phyloP scores from a whole-genome alignment of 768 basidiomycete genomes.

The Cystobasidium ongulense region DNA sequence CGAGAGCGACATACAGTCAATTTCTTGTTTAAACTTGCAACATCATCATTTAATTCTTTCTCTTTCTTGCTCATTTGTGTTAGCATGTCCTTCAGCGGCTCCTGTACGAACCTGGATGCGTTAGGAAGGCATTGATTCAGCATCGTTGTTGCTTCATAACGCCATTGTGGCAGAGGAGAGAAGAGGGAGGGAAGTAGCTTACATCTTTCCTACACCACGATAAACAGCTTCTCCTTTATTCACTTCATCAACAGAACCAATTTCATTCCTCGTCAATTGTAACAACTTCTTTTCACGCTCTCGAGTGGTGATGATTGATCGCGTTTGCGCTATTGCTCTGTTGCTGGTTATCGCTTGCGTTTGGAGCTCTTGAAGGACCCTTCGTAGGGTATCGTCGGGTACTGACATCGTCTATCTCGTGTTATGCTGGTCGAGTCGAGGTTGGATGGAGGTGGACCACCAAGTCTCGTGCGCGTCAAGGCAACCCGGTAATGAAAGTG shows the following conservation, averaged over 20 bases:
- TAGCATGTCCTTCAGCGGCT: slow-evolving; percentile 72
- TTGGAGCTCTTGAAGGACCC: slow-evolving; percentile 26
- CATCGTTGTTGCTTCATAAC: background rate
- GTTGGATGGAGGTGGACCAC: too few relatives aligned
- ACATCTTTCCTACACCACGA: slow-evolving; percentile 96
- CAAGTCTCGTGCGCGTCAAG: too few relatives aligned
- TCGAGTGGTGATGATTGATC: slow-evolving; percentile 68
- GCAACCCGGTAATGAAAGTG: too few relatives aligned
- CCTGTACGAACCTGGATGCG: slow-evolving; percentile 71
- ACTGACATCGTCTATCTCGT: slow-evolving; percentile 10
- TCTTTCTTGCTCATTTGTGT: slow-evolving; percentile 64
- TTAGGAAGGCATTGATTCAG: background rate
- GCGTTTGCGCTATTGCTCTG: slow-evolving; percentile 61
- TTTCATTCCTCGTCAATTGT: slow-evolving; percentile 78
- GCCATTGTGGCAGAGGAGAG: background rate
- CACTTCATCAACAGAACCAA: slow-evolving; percentile 55
- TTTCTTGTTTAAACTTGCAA: slow-evolving; percentile 75
- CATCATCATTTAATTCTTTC: slow-evolving; percentile 75
- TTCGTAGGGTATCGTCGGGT: slow-evolving; percentile 17
- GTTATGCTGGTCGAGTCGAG: too few relatives aligned
- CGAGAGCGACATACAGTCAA: slow-evolving; percentile 47
- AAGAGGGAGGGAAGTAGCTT: too few relatives aligned
- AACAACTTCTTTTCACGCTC: slow-evolving; percentile 83
- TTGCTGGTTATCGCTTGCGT: slow-evolving; percentile 49
- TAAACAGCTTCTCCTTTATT: slow-evolving; percentile 67